Percentiles rank a stretch among this genome's conserved stretches.
These are phyloP conservation scores for Arbutus unedo DNA, from an alignment of 148 eudicot species.

Conservation along the genomic window DNA sequence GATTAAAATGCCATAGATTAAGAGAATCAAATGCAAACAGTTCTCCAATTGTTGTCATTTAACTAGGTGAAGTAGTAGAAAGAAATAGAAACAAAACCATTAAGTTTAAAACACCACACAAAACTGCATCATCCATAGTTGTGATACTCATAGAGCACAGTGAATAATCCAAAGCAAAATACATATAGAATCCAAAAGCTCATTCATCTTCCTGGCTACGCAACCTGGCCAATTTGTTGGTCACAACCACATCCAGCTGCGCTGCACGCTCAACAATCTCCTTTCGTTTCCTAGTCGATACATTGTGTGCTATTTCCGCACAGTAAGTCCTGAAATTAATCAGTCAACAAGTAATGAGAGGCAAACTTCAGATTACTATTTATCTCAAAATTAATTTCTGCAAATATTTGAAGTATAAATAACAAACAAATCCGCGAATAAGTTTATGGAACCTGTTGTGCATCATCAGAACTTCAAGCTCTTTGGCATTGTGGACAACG, in stretches of 20 bases:
- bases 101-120: background rate
- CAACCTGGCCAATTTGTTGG: conserved; percentile 48
- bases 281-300: conserved; percentile 42
- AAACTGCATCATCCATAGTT: background rate
- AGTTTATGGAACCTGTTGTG: conserved; percentile 3
- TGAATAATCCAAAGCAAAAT: background rate
- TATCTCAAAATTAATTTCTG: background rate
- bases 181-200: conserved; percentile 9
- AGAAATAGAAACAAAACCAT: background rate
- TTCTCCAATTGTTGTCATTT: background rate
- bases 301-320: conserved; percentile 51
- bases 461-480: conserved; percentile 24
- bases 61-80: background rate
- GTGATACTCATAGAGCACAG: background rate
- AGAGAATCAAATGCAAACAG: background rate
- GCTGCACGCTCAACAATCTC: conserved; percentile 50
- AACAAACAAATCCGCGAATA: background rate
- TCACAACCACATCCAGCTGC: conserved; percentile 44
- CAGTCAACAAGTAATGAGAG: background rate
- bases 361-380: background rate
- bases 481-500: conserved; percentile 24
- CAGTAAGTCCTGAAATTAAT: conserved; percentile 37
- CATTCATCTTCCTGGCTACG: conserved; percentile 51
- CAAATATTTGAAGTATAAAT: background rate
- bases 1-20: background rate